Evolutionary conservation across 164 flowering plant genomes (phyloP).

Genomic region (Chimonanthus praecox): DNA sequence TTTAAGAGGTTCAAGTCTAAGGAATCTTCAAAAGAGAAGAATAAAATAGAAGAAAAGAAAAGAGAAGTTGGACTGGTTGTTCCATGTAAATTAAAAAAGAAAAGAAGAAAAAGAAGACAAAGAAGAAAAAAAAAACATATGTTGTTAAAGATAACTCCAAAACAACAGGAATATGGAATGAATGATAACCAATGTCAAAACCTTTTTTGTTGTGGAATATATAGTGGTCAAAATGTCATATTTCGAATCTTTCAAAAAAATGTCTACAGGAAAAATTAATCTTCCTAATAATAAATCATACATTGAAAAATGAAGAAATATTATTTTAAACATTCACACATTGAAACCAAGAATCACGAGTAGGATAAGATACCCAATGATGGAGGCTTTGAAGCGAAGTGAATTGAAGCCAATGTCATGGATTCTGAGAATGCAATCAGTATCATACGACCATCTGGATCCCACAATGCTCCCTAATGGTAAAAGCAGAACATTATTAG

Average conservation of each 20-base stretch:
- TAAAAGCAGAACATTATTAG: background rate
- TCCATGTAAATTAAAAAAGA: too few species aligned
- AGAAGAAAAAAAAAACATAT: background rate
- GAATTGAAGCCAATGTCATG: conserved; percentile 74
- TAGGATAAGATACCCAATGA: conserved; percentile 51
- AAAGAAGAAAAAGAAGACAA: background rate
- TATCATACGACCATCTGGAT: conserved; percentile 90
- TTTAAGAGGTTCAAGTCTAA: too few species aligned
- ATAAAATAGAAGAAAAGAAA: too few species aligned
- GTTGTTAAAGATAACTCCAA: background rate
- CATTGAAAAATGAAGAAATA: background rate
- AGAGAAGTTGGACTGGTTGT: too few species aligned
- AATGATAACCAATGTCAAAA: background rate
- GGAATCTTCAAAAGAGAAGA: too few species aligned
- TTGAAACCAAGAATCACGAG: background rate
- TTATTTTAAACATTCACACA: background rate
- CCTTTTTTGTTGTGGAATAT: too few species aligned
- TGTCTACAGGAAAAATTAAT: background rate
- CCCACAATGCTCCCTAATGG: conserved; percentile 89
- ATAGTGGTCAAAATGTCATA: background rate
- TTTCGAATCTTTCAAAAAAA: background rate
- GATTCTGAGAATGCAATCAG: conserved; percentile 78
- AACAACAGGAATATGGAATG: background rate
- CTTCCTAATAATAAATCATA: background rate
- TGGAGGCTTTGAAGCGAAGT: conserved; percentile 93